Evolutionary conservation across 805 yeast genomes (phyloP).

Genomic region (Starmerella floris): DNA sequence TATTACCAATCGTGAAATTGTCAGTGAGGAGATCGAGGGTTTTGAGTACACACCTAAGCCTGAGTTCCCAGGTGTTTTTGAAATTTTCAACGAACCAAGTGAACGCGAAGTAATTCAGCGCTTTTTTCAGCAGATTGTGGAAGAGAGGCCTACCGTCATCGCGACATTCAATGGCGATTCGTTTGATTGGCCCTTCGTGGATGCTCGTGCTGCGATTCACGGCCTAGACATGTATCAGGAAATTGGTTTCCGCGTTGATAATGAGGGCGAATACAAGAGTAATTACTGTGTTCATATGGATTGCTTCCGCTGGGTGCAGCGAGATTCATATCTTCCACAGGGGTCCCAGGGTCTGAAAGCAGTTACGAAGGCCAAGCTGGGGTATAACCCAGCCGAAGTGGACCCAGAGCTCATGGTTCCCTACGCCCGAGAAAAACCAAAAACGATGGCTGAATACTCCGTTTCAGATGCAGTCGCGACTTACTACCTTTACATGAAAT

Average conservation of each 20-base stretch:
- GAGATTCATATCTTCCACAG: slow-evolving; percentile 94
- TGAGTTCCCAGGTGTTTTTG: slow-evolving; percentile 81
- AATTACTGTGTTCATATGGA: slow-evolving; percentile 93
- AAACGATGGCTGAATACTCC: slow-evolving; percentile 83
- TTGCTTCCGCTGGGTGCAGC: slow-evolving; percentile 92
- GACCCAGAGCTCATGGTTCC: slow-evolving; percentile 99
- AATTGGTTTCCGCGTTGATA: slow-evolving; percentile 88
- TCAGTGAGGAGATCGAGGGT: slow-evolving; percentile 88
- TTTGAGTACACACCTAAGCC: slow-evolving; percentile 96
- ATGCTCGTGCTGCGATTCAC: slow-evolving; percentile 69
- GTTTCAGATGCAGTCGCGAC: slow-evolving; percentile 99
- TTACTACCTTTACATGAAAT: slow-evolving; percentile 85
- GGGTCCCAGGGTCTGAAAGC: slow-evolving; percentile 98
- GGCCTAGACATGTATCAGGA: slow-evolving; percentile 81
- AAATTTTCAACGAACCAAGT: slow-evolving; percentile 78
- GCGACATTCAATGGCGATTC: slow-evolving; percentile 98
- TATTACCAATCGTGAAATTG: slow-evolving; percentile 88
- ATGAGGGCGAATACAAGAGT: slow-evolving; percentile 87
- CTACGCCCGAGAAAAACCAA: slow-evolving; percentile 89
- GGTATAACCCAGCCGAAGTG: slow-evolving; percentile 89
- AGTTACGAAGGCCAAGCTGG: slow-evolving; percentile 87
- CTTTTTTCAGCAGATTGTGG: slow-evolving; percentile 84
- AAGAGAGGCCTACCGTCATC: slow-evolving; percentile 85
- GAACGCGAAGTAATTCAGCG: slow-evolving; percentile 61
- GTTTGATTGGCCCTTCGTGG: slow-evolving; percentile 98